Base-by-base conservation (phyloP, 177 flowering plant species). In the Vitis hybrid region DNA sequence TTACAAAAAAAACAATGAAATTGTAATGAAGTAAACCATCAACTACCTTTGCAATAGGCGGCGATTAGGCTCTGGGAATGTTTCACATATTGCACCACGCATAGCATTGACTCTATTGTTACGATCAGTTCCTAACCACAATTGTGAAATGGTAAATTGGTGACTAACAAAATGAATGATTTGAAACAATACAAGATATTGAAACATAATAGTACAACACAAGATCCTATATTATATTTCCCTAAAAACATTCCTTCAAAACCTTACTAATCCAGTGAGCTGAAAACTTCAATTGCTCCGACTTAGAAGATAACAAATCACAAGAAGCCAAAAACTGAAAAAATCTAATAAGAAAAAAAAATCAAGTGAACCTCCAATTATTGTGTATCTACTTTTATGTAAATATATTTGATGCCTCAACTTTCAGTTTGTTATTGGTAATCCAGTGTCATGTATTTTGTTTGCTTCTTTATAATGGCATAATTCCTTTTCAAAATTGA, bases 61-160 rank as follows among this genome's bases (percentile, higher is more conserved):
- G 10, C 97, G 90, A 81, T 93, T 95, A 68, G 99, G 97, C 81
- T 95, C 99, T 16, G 99, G 99, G 62, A 95, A 91, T 69, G 97
- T 87, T 64, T 95, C 92, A 77, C 74, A 84, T 76, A 95, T 89
- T 69, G 95, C 97, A 62, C 70, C 61, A 61, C 97, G 93, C 86
- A 95, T 86, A 34, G 92, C 90, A 73, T 68, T 76, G 56, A 92
- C 78, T 84, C 99, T 83, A 73, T 19, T 67, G 69, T 80, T 77
- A 67, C 89, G 90, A 31, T 88, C 97, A 77, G 84, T 81, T 80
- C 92, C 98, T 94, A 74, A 13, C 53, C 68, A 73, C 60, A 22
- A 76, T 67, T 59, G n/a, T 11, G n/a, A 45, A 63, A 39, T 67
- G 63, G 39, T 19, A 51, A 53, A 68, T 54, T 4, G 4, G 34